Conservation (phyloP, 1,284 basidiomycete species). For the Naganishia sp. region DNA sequence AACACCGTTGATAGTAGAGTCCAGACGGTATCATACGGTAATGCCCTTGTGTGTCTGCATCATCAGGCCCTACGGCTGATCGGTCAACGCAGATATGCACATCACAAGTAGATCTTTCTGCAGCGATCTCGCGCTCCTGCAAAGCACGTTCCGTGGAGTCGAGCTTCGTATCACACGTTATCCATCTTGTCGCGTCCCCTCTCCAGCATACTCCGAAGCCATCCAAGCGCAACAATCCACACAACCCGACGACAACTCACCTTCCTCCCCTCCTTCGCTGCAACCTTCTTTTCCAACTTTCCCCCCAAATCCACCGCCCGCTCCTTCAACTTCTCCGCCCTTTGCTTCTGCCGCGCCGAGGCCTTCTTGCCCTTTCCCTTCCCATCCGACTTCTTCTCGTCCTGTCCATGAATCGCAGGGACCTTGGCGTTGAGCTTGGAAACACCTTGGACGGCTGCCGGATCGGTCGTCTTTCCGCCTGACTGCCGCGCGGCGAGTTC, state of each 20-base stretch:
- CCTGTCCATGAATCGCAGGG: not conserved
- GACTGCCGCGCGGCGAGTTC: constrained; percentile 32
- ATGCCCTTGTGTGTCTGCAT: too few species aligned
- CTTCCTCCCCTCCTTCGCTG: constrained; percentile 28
- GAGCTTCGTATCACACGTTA: too few species aligned
- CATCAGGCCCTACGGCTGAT: too few species aligned
- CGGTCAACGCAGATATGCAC: too few species aligned
- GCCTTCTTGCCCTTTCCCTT: constrained; percentile 18
- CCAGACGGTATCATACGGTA: too few species aligned
- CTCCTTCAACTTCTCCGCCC: constrained; percentile 30
- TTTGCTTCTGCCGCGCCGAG: constrained; percentile 15
- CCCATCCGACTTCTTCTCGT: not conserved
- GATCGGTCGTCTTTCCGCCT: constrained; percentile 30
- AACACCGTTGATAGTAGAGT: too few species aligned
- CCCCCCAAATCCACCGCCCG: constrained; percentile 25
- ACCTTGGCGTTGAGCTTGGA: constrained; percentile 28
- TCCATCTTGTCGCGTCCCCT: too few species aligned
- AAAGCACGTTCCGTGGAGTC: too few species aligned
- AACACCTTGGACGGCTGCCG: constrained; percentile 15
- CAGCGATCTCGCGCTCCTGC: not conserved
- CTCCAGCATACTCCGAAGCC: not conserved
- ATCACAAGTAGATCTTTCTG: too few species aligned
- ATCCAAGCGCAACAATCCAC: not conserved
- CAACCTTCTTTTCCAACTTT: constrained; percentile 27
- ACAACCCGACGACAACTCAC: constrained; percentile 3